Base-by-base conservation (phyloP, 2,329 filamentous ascomycete species). In the Apiospora hydei region DNA sequence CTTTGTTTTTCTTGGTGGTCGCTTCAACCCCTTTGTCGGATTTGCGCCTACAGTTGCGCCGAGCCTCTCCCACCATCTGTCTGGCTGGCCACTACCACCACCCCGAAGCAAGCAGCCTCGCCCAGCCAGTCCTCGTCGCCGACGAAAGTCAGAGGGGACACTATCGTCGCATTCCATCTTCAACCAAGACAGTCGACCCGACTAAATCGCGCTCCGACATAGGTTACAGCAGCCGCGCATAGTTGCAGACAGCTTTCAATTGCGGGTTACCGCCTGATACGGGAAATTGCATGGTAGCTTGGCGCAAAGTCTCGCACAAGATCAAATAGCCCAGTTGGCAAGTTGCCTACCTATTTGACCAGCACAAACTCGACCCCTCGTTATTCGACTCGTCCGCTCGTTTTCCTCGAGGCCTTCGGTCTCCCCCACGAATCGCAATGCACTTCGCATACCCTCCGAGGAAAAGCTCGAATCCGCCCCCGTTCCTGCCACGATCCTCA, bases 401-500 rank as follows among this genome's bases (percentile, higher is more conserved):
- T 41, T 41, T 4, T 21, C 57, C 21, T 41, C 21, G 34, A 64
- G 57, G 34, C 57, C 34, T 64, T 11, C 13, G 41, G 66, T 68
- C 41, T 67, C 46, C 8, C 8, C n/a, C 51, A 24, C 68, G 38
- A 51, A 66, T 66, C 78, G 86, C 78, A 77, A 96, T 98, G 94
- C 95, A 98, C 82, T 95, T 96, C 87, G 94, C 95, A 75, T 91
- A 97, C 78, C 95, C 95, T 71, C 90, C 94, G 78, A 92, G 95
- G 82, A 97, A 96, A 84, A 91, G 89, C 79, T 96, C 93, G 76
- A 91, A 92, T 80, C 90, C 93, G 76, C 90, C 91, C 76, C 91
- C 92, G 43, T 96, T 94, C 83, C 87, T 88, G 75, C 86, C 89
- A 67, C 88, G 90, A 78, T 87, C 88, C 75, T 84, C 90, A 78